Evolutionary conservation across 768 basidiomycete species (phyloP).

Genomic region (Lactifluus pinguis): DNA sequence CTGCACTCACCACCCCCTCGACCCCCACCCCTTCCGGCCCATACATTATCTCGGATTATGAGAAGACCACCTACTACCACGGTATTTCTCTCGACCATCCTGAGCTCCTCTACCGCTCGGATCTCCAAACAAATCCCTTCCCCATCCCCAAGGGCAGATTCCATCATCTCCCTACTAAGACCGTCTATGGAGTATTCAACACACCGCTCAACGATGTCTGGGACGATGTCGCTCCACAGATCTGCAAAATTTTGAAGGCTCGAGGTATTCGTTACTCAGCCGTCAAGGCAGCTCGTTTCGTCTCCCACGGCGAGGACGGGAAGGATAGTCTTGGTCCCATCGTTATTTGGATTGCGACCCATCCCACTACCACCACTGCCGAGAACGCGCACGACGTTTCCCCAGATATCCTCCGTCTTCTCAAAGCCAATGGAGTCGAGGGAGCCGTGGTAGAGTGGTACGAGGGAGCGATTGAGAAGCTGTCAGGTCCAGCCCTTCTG

Average conservation of each 20-base stretch:
- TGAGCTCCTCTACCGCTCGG: conserved; percentile 5
- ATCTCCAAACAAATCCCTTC: conserved; percentile 1
- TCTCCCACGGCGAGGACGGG: conserved; percentile 8
- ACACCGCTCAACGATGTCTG: conserved; percentile 9
- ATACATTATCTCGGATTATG: not conserved
- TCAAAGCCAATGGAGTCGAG: not conserved
- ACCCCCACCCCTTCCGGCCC: not conserved
- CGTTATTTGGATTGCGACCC: conserved; percentile 20
- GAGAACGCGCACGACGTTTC: conserved; percentile 19
- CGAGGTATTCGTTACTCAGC: not conserved
- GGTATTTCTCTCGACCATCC: not conserved
- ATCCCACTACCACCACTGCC: conserved; percentile 19
- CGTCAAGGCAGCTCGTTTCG: not conserved
- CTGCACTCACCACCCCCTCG: too few species aligned
- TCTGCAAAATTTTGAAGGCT: not conserved
- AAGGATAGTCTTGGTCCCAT: conserved; percentile 19
- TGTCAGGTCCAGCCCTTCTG: not conserved
- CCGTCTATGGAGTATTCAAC: conserved; percentile 10
- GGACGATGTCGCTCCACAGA: conserved; percentile 12
- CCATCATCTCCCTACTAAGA: conserved; percentile 5
- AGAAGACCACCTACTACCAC: not conserved
- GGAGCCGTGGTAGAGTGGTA: not conserved
- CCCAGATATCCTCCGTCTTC: conserved; percentile 15
- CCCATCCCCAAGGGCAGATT: not conserved
- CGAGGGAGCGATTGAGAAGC: not conserved